phyloP scores from a whole-genome alignment of 2,329 filamentous ascomycete species.

The Nannizziopsis arthrosporioides region DNA sequence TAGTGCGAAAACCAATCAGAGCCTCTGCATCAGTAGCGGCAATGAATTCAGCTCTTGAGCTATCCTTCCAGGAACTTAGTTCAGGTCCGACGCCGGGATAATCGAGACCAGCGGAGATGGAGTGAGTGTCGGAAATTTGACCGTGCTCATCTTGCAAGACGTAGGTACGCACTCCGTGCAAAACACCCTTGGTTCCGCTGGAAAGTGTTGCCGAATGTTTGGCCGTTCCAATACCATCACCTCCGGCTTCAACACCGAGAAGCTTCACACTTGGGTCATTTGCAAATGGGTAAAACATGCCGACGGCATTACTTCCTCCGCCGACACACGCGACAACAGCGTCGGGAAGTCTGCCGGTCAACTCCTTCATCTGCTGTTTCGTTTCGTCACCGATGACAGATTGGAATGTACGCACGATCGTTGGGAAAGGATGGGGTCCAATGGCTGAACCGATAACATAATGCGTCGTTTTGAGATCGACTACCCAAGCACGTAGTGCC shows the following conservation, averaged over 20 bases:
- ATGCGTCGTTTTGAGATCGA: conserved; percentile 83
- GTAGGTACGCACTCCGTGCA: conserved; percentile 93
- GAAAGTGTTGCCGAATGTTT: conserved; percentile 81
- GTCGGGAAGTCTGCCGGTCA: conserved; percentile 80
- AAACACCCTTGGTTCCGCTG: conserved; percentile 76
- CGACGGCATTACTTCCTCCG: conserved; percentile 84
- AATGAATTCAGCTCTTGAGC: conserved; percentile 70
- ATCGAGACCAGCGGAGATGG: conserved; percentile 88
- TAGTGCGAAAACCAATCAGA: conserved; percentile 71
- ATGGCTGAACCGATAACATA: conserved; percentile 98
- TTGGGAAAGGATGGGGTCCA: conserved; percentile 93
- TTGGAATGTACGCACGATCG: conserved; percentile 95
- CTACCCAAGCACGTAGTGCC: conserved; percentile 86
- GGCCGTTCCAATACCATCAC: conserved; percentile 75
- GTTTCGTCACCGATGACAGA: conserved; percentile 93
- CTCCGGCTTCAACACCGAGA: conserved; percentile 87
- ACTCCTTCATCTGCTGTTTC: conserved; percentile 75
- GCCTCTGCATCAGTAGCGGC: conserved; percentile 86
- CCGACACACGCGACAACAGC: conserved; percentile 95
- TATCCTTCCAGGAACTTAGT: conserved; percentile 86
- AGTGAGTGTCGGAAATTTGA: conserved; percentile 91
- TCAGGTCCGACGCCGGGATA: conserved; percentile 96
- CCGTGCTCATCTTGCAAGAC: conserved; percentile 86
- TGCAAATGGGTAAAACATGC: conserved; percentile 97
- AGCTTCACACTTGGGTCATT: conserved; percentile 76